A percentile compares a stretch with the other conserved stretches of the same genome.
Conservation (phyloP, 2,329 filamentous ascomycete genomes). For the Epichloe baconii region DNA sequence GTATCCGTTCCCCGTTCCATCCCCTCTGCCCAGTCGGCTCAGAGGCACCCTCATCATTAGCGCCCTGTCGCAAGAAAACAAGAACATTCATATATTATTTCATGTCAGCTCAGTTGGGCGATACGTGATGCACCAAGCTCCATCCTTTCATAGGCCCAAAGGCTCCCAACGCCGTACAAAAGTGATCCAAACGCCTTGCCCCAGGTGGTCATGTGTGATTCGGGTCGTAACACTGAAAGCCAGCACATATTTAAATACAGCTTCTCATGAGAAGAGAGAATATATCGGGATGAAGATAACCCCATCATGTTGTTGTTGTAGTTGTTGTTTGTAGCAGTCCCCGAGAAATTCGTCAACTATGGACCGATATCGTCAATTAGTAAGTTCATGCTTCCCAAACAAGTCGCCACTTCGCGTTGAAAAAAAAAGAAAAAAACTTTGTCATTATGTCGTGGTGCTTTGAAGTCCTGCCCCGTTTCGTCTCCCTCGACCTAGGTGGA, state of each 20-base stretch:
- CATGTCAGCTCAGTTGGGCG: background rate
- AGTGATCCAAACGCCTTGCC: conserved; percentile 6
- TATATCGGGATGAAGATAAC: background rate
- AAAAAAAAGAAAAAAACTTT: background rate
- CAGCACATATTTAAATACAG: background rate
- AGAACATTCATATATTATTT: background rate
- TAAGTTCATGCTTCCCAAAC: background rate
- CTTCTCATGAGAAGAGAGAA: background rate
- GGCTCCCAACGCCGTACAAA: conserved; percentile 2
- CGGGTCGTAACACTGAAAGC: background rate
- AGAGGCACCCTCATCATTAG: background rate
- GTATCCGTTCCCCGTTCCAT: background rate
- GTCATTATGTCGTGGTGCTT: conserved; percentile 1
- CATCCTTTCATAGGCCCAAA: background rate
- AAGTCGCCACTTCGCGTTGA: background rate
- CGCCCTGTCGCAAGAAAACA: background rate
- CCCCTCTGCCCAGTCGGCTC: background rate
- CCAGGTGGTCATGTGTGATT: background rate
- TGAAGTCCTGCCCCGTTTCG: background rate
- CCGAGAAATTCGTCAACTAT: background rate
- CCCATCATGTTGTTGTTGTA: background rate
- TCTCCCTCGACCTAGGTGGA: background rate
- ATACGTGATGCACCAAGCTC: background rate
- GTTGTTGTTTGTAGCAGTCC: background rate
- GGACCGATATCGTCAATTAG: background rate